Percentiles rank a stretch among this genome's conserved stretches.
phyloP scores from a whole-genome alignment of 805 yeast genomes.

The Hanseniaspora taiwanica region DNA sequence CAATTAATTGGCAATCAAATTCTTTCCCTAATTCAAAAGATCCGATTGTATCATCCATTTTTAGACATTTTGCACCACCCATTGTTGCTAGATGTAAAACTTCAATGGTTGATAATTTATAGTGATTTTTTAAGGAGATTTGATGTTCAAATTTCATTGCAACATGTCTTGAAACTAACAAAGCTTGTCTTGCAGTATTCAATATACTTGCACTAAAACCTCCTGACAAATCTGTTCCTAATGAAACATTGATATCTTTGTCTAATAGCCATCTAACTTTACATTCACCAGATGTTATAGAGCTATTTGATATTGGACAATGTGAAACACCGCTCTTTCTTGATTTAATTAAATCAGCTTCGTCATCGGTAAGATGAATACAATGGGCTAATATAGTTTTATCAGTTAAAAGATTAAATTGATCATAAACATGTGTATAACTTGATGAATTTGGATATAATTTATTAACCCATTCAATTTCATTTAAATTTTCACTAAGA shows the following conservation, averaged over 20 bases:
- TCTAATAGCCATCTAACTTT: slow-evolving; percentile 58
- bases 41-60: slow-evolving; percentile 46
- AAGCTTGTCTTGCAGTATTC: slow-evolving; percentile 54
- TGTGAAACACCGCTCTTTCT: slow-evolving; percentile 68
- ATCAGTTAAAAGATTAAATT: slow-evolving; percentile 41
- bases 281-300: slow-evolving; percentile 84
- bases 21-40: slow-evolving; percentile 62
- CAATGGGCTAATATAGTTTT: slow-evolving; percentile 85
- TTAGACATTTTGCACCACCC: slow-evolving; percentile 78
- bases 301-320: slow-evolving; percentile 86
- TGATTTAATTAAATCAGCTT: slow-evolving; percentile 40
- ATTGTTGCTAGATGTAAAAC: slow-evolving; percentile 70
- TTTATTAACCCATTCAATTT: slow-evolving; percentile 57
- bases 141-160: slow-evolving; percentile 32
- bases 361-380: slow-evolving; percentile 56
- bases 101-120: slow-evolving; percentile 51
- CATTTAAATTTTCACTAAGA: slow-evolving; percentile 67
- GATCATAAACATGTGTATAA: slow-evolving; percentile 70
- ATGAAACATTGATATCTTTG: slow-evolving; percentile 57
- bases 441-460: slow-evolving; percentile 57
- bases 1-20: slow-evolving; percentile 75
- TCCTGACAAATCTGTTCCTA: slow-evolving; percentile 74
- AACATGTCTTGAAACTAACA: slow-evolving; percentile 56
- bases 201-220: slow-evolving; percentile 59
- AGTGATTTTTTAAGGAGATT: slow-evolving; percentile 21